Evolutionary conservation across 2,329 filamentous ascomycete species (phyloP), one percentile per base, ranked within the genome.

Genomic region (Helotiales sp.): DNA sequence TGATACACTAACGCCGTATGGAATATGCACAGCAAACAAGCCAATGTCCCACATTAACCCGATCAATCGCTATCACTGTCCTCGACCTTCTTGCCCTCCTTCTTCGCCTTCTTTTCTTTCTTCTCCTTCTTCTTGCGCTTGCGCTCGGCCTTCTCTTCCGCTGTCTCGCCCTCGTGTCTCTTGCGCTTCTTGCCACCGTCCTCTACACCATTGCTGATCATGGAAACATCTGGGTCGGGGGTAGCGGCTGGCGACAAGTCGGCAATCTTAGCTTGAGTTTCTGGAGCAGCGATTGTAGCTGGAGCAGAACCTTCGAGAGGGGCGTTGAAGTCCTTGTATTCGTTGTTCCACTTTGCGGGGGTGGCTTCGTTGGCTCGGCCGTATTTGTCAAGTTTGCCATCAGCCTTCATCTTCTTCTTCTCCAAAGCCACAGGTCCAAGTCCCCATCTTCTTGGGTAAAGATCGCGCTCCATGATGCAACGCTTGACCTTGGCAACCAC

Each of bases 391-490:
- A 99, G 91, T 84, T 97, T 97, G 81, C 96, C 96, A 74, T 93
- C 92, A 62, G 94, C 93, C 89, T 98, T 98, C 85, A 99, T 89
- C 89, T 98, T 97, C 91, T 99, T 99, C 90, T 99, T 99, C 87
- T 98, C 93, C 58, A 91, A 83, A 59, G 96, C 96, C 68, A 95
- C 90, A 62, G 96, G 95, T 70, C 96, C 96, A 78, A 98, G 88
- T 73, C 96, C 96, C 96, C 96, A 99, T 85, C 95, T 87, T 80
- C 93, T 88, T 71, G 96, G 96, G 87, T 99, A 99, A 67, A 98
- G 86, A 79, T 98, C 96, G 76, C 96, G 92, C 86, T 99, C 96
- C 96, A 99, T 99, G 81, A 99, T 99, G 82, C 94, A 97, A 76
- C 96, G 91, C 90, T 99, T 99, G 79, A 99, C 93, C 86, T 97